Evolutionary conservation across 2,329 filamentous ascomycete genomes (phyloP).

Genomic region (Pseudopyrenochaeta lycopersici): DNA sequence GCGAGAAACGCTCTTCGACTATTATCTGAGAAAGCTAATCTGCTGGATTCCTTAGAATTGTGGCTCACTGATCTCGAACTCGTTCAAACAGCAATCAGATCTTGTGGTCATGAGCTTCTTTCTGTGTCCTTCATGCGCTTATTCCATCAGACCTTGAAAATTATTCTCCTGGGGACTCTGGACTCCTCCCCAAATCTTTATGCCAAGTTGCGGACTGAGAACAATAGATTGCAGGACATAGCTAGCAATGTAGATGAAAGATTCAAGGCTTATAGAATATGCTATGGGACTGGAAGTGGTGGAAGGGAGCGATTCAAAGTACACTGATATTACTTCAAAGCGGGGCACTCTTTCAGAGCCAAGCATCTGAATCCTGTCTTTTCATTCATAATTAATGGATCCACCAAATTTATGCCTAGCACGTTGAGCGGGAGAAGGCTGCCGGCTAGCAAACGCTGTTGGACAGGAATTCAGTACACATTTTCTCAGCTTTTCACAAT

Average conservation of each 20-base stretch:
- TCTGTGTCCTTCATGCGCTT: conserved; percentile 25
- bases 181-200: conserved; percentile 14
- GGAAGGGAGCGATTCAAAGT: neutral
- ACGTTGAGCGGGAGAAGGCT: neutral
- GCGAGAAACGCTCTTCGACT: conserved; percentile 14
- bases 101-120: conserved; percentile 13
- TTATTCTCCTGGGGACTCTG: conserved; percentile 23
- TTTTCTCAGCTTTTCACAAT: too few relatives aligned
- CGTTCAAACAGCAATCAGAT: conserved; percentile 7
- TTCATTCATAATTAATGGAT: neutral
- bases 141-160: conserved; percentile 25
- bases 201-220: neutral
- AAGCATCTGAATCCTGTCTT: neutral
- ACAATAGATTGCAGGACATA: neutral
- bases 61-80: conserved; percentile 17
- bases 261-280: conserved; percentile 10
- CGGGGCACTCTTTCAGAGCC: neutral
- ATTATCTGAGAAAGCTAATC: conserved; percentile 19
- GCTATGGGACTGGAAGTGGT: conserved; percentile 2
- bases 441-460: neutral
- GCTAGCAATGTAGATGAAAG: neutral
- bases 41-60: conserved; percentile 20
- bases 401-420: neutral
- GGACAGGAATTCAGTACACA: too few relatives aligned
- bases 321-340: neutral